Percentiles rank a stretch among this genome's conserved stretches.
Evolutionary conservation across 306 rosid genomes (phyloP).

Genomic region (Cucumis melo): DNA sequence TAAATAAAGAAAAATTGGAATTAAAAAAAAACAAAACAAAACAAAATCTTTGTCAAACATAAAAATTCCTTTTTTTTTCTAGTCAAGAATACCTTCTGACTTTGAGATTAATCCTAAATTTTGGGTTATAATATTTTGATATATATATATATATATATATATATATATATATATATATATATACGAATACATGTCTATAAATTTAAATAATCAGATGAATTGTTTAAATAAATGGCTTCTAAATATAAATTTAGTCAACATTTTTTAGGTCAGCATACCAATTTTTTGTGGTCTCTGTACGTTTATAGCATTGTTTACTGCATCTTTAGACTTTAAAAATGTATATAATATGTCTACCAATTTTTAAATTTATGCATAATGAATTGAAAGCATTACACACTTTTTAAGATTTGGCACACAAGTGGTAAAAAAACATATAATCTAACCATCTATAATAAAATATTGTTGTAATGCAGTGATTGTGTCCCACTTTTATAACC

Average conservation of each 20-base stretch:
- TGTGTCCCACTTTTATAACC: too few species aligned
- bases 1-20: background rate
- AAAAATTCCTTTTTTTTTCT: background rate
- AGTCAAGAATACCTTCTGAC: background rate
- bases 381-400: too few species aligned
- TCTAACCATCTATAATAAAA: too few species aligned
- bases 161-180: background rate
- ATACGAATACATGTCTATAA: background rate
- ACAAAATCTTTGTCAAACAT: background rate
- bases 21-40: too few species aligned
- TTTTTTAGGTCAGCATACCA: background rate
- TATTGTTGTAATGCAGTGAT: too few species aligned
- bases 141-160: background rate
- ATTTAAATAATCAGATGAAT: background rate
- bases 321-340: background rate
- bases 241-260: background rate
- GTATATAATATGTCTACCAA: too few species aligned
- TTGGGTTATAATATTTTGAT: background rate
- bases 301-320: too few species aligned
- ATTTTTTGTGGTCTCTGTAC: background rate
- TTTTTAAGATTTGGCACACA: too few species aligned
- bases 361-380: too few species aligned
- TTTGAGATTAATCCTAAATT: background rate
- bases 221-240: background rate
- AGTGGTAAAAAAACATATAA: too few species aligned